These are phyloP conservation scores for Scenedesmus sp. DNA, from an alignment of 163 green algal genomes.

Conservation along the genomic window DNA sequence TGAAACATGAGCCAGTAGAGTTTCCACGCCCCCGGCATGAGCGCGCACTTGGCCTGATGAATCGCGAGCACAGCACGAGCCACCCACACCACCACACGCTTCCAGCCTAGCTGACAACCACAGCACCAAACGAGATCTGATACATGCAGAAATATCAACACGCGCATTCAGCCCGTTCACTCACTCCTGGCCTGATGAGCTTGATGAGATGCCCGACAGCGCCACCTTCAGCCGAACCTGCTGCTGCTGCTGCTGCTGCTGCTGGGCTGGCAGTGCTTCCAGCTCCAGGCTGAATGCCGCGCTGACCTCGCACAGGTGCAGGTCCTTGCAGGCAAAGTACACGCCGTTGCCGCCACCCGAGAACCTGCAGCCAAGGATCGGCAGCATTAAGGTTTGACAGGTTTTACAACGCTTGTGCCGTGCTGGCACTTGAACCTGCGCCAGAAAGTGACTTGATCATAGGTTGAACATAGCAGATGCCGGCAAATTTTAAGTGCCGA, in stretches of 20 bases:
- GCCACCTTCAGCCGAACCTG: slow-evolving; percentile 5
- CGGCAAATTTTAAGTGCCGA: background rate
- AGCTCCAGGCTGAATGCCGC: slow-evolving; percentile 41
- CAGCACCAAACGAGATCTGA: background rate
- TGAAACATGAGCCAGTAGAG: background rate
- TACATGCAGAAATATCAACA: background rate
- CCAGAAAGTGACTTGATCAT: no score
- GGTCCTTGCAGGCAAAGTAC: slow-evolving; percentile 81
- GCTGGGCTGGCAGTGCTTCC: background rate
- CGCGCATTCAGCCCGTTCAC: background rate
- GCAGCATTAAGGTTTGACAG: slow-evolving; percentile 34
- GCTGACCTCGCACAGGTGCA: slow-evolving; percentile 72
- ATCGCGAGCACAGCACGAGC: background rate
- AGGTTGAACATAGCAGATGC: no score
- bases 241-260: slow-evolving; percentile 26
- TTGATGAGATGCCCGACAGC: slow-evolving; percentile 10
- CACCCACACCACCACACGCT: background rate
- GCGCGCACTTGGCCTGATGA: background rate
- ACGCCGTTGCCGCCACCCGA: slow-evolving; percentile 79
- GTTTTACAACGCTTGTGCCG: slow-evolving; percentile 43
- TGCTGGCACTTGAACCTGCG: background rate
- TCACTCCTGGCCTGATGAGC: slow-evolving; percentile 7
- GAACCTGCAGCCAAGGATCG: slow-evolving; percentile 68
- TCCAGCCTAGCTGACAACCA: background rate
- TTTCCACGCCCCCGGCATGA: background rate